phyloP scores from a whole-genome alignment of 306 rosid genomes.

The Quercus agrifolia region DNA sequence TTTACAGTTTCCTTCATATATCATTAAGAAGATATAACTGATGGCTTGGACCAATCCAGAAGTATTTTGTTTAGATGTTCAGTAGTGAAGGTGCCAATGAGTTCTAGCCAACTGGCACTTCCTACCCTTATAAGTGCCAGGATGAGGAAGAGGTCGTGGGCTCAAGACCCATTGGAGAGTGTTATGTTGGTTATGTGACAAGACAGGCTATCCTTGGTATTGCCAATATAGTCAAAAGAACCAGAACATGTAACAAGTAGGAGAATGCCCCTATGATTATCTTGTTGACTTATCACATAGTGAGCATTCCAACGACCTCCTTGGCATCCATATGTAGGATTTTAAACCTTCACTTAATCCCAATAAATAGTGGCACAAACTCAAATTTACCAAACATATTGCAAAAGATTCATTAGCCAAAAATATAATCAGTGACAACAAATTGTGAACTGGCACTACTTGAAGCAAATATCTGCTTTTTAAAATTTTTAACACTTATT shows the following conservation, averaged over 20 bases:
- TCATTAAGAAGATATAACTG: too few species aligned
- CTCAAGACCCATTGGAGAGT: too few species aligned
- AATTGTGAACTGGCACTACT: constrained; percentile 7
- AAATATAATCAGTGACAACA: not conserved
- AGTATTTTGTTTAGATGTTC: not conserved
- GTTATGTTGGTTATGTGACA: constrained; percentile 11
- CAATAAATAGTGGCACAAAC: not conserved
- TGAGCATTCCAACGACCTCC: not conserved
- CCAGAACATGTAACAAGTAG: not conserved
- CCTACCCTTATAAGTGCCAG: too few species aligned
- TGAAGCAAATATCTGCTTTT: not conserved
- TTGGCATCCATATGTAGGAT: not conserved
- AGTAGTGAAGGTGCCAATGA: not conserved
- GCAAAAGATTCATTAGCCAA: not conserved
- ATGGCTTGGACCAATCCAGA: not conserved
- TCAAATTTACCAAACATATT: not conserved
- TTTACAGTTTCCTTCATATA: too few species aligned
- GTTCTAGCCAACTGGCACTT: too few species aligned
- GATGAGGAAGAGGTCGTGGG: too few species aligned
- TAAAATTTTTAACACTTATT: not conserved
- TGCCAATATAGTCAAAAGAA: constrained; percentile 1
- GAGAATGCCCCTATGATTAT: not conserved
- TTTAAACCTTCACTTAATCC: constrained; percentile 1
- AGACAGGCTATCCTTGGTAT: not conserved
- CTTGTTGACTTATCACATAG: not conserved